phyloP scores from a whole-genome alignment of 768 basidiomycete species.

The Xerocomus spinulosus region DNA sequence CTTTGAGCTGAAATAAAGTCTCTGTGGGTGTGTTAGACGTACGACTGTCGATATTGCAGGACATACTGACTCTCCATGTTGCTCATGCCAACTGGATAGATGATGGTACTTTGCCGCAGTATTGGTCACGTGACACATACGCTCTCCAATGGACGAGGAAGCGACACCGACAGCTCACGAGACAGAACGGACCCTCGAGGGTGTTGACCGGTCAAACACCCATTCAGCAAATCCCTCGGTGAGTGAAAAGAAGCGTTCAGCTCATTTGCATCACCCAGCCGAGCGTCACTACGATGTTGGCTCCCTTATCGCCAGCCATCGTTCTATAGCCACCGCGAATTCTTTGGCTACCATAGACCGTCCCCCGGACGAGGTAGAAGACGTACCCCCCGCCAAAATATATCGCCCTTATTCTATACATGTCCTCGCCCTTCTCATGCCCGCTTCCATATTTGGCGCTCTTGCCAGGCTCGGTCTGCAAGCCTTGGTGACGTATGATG shows the following conservation, averaged over 20 bases:
- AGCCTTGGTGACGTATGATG: conserved; percentile 71
- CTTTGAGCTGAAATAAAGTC: conserved; percentile 98
- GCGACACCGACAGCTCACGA: not conserved
- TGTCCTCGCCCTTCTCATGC: conserved; percentile 67
- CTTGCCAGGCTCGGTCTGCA: conserved; percentile 76
- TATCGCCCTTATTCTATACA: conserved; percentile 56
- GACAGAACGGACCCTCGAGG: not conserved
- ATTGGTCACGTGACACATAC: not conserved
- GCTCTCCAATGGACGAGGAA: conserved; percentile 3
- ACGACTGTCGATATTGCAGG: not conserved
- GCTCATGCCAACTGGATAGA: conserved; percentile 49
- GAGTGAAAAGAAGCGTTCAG: conserved; percentile 1
- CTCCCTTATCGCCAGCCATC: conserved; percentile 33
- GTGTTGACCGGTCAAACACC: not conserved
- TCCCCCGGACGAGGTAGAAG: conserved; percentile 34
- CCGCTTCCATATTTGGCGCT: conserved; percentile 80
- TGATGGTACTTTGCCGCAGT: conserved; percentile 1
- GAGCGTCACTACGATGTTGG: conserved; percentile 28
- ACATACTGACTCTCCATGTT: conserved; percentile 79
- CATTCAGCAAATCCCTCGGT: not conserved
- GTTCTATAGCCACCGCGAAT: conserved; percentile 29
- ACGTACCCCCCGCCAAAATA: conserved; percentile 32
- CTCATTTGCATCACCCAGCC: not conserved
- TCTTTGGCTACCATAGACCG: conserved; percentile 41
- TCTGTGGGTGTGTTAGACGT: conserved; percentile 45